Percentiles rank a stretch among this genome's conserved stretches.
Evolutionary conservation across 2,329 filamentous ascomycete genomes (phyloP).

Genomic region (Talaromyces sp.): DNA sequence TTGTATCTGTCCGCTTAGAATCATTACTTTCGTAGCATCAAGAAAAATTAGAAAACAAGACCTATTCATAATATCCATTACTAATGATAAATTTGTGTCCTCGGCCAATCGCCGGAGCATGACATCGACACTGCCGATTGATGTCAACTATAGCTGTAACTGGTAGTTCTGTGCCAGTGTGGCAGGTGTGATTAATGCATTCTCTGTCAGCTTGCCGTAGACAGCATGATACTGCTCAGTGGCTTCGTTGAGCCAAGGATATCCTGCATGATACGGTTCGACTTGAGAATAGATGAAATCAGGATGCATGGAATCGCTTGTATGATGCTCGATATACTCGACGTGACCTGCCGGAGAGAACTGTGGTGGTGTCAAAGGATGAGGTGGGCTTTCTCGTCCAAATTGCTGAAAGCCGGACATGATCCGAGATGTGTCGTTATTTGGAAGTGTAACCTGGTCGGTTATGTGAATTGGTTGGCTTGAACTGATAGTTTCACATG

Average conservation of each 20-base stretch:
- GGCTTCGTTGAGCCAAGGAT: neutral
- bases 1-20: neutral
- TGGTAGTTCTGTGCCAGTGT: neutral
- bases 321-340: neutral
- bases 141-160: neutral
- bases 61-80: neutral
- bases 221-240: neutral
- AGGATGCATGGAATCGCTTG: neutral
- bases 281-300: neutral
- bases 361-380: neutral
- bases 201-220: neutral
- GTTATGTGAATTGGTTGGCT: neutral
- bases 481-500: neutral
- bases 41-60: neutral
- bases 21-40: neutral
- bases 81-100: neutral
- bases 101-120: neutral
- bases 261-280: neutral
- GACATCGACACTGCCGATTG: neutral
- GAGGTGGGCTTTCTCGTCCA: neutral
- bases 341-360: neutral
- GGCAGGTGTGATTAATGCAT: neutral
- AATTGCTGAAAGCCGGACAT: neutral
- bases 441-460: neutral
- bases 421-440: neutral